Conservation (phyloP, 495 filamentous ascomycete genomes). For the Amniculicola lignicola region DNA sequence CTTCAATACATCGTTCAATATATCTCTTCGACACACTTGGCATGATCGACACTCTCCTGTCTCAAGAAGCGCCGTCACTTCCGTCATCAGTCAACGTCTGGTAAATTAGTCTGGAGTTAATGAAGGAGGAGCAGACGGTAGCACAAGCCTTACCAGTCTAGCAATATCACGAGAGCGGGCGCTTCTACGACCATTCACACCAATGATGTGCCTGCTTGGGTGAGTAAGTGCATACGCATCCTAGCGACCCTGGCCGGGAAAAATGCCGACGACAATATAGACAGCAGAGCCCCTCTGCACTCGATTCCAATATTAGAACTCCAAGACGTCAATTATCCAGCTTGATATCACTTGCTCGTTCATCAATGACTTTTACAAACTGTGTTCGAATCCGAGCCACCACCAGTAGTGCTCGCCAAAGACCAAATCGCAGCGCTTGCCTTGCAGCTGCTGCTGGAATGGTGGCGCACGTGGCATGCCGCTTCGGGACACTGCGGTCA, state of each 20-base stretch:
- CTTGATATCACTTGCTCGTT: background rate
- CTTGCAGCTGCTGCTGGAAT: background rate
- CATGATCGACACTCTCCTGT: slow-evolving; percentile 5
- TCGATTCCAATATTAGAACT: slow-evolving; percentile 20
- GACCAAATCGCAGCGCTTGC: background rate
- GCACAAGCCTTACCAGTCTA: slow-evolving; percentile 4
- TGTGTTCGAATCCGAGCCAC: slow-evolving; percentile 3
- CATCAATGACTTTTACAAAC: background rate
- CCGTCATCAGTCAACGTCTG: slow-evolving; percentile 13
- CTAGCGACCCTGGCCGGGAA: background rate
- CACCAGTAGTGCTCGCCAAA: background rate
- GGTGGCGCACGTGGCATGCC: background rate
- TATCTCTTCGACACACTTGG: no score
- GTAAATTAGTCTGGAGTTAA: background rate
- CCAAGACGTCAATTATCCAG: background rate
- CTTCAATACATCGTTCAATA: no score
- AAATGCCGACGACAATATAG: slow-evolving; percentile 22
- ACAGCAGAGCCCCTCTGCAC: slow-evolving; percentile 29
- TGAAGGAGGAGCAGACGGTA: slow-evolving; percentile 11
- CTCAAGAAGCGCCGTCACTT: slow-evolving; percentile 22
- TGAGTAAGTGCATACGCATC: slow-evolving; percentile 21
- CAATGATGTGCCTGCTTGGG: slow-evolving; percentile 8
- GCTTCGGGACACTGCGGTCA: background rate
- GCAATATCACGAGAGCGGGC: slow-evolving; percentile 5
- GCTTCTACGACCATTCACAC: slow-evolving; percentile 14